phyloP scores from a whole-genome alignment of 441 rosid species.

The Kokia cookei region DNA sequence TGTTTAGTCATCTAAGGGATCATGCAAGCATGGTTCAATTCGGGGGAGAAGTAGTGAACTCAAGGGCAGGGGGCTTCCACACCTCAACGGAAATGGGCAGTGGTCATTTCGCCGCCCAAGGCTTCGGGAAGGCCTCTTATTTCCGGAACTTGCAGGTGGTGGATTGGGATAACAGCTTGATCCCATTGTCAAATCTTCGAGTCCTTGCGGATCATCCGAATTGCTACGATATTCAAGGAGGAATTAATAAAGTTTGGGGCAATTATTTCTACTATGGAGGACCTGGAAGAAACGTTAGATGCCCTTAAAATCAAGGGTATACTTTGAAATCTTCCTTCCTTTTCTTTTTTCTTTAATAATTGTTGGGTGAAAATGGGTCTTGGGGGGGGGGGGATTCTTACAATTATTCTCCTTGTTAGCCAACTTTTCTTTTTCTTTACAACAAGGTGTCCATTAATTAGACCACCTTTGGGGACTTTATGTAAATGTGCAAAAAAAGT shows the following conservation, averaged over 20 bases:
- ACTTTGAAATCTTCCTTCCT: constrained; percentile 3
- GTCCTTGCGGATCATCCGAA: constrained; percentile 83
- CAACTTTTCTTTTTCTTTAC: constrained; percentile 11
- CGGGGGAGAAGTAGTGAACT: constrained; percentile 91
- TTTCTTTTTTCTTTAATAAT: not conserved
- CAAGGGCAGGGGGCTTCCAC: constrained; percentile 63
- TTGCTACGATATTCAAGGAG: constrained; percentile 88
- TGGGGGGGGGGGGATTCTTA: constrained; percentile 34
- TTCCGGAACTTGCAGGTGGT: constrained; percentile 81
- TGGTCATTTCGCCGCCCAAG: constrained; percentile 86
- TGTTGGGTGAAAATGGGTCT: constrained; percentile 29
- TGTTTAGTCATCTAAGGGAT: constrained; percentile 75
- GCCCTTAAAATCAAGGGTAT: constrained; percentile 50
- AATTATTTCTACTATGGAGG: constrained; percentile 95
- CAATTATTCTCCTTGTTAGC: constrained; percentile 23
- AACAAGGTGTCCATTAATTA: constrained; percentile 25
- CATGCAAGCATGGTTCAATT: constrained; percentile 95
- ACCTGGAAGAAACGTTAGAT: constrained; percentile 81
- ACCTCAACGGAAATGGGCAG: constrained; percentile 95
- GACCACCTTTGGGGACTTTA: constrained; percentile 17
- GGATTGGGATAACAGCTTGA: constrained; percentile 88
- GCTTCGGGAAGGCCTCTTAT: constrained; percentile 87
- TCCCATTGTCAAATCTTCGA: constrained; percentile 58
- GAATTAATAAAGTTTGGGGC: constrained; percentile 87
- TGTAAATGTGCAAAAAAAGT: constrained; percentile 31